Conservation (phyloP, 495 filamentous ascomycete species). For the Penicillium ucsense region DNA sequence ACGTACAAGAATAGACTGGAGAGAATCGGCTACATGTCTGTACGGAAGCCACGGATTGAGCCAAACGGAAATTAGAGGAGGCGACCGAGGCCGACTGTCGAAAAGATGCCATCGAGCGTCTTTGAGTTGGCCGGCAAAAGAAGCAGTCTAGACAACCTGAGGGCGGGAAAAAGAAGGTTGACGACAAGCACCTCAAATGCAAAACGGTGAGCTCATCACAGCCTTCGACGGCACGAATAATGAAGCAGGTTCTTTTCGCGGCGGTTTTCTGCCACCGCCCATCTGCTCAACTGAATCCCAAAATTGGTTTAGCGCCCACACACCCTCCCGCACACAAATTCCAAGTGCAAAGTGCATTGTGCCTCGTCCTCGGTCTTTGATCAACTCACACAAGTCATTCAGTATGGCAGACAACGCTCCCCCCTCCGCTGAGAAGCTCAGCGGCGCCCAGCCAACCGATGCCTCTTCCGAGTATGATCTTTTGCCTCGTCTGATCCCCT, state of each 20-base stretch:
- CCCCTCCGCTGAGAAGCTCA: conserved; percentile 46
- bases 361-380: conserved; percentile 13
- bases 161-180: conserved; percentile 8
- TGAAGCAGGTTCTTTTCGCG: conserved; percentile 18
- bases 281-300: conserved; percentile 10
- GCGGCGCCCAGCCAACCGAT: conserved; percentile 43
- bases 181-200: neutral
- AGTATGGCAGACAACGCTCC: conserved; percentile 60
- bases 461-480: conserved; percentile 65
- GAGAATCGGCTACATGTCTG: conserved; percentile 27
- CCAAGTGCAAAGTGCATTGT: conserved; percentile 10
- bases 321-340: conserved; percentile 38
- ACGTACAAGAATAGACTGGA: conserved; percentile 22
- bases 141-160: conserved; percentile 6
- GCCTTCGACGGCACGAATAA: neutral
- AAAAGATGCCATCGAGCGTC: conserved; percentile 27
- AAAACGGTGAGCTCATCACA: neutral
- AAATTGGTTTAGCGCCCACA: conserved; percentile 26
- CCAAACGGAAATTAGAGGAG: conserved; percentile 21
- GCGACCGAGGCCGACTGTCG: conserved; percentile 23
- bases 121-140: neutral
- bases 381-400: conserved; percentile 10
- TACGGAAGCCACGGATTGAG: conserved; percentile 23
- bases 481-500: conserved; percentile 75
- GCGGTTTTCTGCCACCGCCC: conserved; percentile 22